Base-by-base conservation (phyloP, 176 grass and related monocot species). In the Oryza meridionalis region DNA sequence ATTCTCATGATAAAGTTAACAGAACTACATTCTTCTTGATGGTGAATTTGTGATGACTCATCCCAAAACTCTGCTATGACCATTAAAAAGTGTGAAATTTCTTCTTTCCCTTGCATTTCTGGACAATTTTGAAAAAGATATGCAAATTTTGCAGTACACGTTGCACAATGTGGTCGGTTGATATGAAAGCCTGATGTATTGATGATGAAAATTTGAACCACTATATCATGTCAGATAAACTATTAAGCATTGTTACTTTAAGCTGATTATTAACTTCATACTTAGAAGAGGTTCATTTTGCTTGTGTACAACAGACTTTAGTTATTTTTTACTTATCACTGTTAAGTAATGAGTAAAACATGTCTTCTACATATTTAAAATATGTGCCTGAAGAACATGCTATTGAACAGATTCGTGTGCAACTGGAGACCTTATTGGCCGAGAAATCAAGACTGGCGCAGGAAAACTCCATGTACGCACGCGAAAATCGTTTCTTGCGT, bases 371-470 rank as follows among this genome's bases (percentile, higher is more conserved):
- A 21, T 70, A 61, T 49, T 69, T 65, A 84, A 43, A 43, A 10
- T n/a, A 1, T 13, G 1, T 55, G 22, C 32, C 15, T 70, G 10
- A 45, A 85, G 9, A 61, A 44, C 2, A 22, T 5, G 21, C 17
- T 64, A 5, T 15, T 69, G 11, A 69, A 84, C 86, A 94, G 92
- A 91, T 94, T 11, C 88, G 86, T 7, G 50, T 88, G 76, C 88
- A 94, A 73, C 53, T 94, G 67, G 92, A 94, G 80, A 83, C 89
- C 10, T 86, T 91, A 45, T 68, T 94, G 19, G 76, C 88, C 0
- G 88, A 94, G 76, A 94, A 94, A 85, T 75, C 88, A 37, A 91
- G 89, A 50, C n/a, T 94, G 40, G 92, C 89, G 32, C 79, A 91
- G 45, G 92, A 94, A 77, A 94, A 91, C 61, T 91, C 80, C 3